These are phyloP conservation scores for Euphrasia arctica DNA, from an alignment of 305 asterid species.

Conservation along the genomic window DNA sequence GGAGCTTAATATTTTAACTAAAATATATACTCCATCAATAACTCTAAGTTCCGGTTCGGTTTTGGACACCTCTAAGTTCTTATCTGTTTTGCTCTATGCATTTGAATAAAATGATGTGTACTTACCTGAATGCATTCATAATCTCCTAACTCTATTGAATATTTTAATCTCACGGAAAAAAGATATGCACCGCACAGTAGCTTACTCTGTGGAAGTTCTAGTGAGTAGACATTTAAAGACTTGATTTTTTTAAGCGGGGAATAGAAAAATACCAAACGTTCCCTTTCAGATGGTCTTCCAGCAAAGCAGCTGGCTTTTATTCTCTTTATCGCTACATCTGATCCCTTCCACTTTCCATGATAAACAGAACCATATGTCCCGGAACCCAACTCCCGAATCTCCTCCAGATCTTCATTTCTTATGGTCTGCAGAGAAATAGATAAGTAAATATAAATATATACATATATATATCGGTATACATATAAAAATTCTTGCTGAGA, in stretches of 20 bases:
- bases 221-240: background rate
- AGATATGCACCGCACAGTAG: background rate
- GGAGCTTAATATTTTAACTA: background rate
- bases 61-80: background rate
- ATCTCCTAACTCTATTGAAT: constrained; percentile 1
- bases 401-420: constrained; percentile 92
- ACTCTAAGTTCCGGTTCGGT: background rate
- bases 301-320: constrained; percentile 98
- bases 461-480: constrained; percentile 9
- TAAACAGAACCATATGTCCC: constrained; percentile 95
- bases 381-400: constrained; percentile 92
- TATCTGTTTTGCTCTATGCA: constrained; percentile 9
- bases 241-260: background rate
- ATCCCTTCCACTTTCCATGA: constrained; percentile 99
- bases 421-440: constrained; percentile 54
- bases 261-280: constrained; percentile 66
- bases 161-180: background rate
- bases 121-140: constrained; percentile 4
- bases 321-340: constrained; percentile 95
- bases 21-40: background rate
- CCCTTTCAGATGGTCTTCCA: constrained; percentile 97
- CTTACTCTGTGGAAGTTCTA: background rate
- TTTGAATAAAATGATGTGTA: constrained; percentile 18
- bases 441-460: background rate
- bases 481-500: constrained; percentile 1